Evolutionary conservation across 208 protist species (phyloP), one percentile per base, ranked within the genome.

Genomic region (Vickermania ingenoplastis): DNA sequence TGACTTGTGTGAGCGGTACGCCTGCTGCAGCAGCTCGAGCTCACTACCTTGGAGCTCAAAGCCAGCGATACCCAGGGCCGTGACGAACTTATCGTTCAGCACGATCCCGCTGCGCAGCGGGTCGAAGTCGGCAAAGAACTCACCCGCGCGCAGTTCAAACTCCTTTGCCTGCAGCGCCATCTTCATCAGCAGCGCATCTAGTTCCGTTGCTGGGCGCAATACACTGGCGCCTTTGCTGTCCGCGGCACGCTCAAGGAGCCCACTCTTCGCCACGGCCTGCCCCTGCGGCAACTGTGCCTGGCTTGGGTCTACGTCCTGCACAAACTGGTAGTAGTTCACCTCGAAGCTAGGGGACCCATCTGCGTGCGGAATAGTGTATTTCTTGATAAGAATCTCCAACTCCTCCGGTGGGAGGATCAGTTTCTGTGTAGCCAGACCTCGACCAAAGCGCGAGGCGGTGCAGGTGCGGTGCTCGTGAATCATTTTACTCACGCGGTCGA

Each of bases 321-420:
- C 77, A 62, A 96, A 96, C 55, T 84, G 69, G 52, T 88, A 84
- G 63, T 96, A 96, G 58, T 94, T 91, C 25, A 96, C 81, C 31
- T 88, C 78, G 30, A 85, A 81, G 59, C 75, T 83, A 14, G 73
- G 71, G 21, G 64, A 66, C 21, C 83, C 86, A 45, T 89, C 81
- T 2, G 77, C 60, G 59, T 61, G 69, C 0, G 82, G 81, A 4
- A 91, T 73, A 14, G 74, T 71, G 69, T 96, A 96, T 54, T 85
- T 86, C 45, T 73, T 69, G 14, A 84, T 77, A 22, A 96, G 78
- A 56, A 96, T 65, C 29, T 63, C 69, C 60, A 91, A 68, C 55
- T 96, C 86, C 31, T 86, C 65, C 13, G 71, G 61, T 0, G 81
- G 67, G 1, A 96, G 67, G 58, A 79, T 81, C n/a, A 96, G 75